Conservation (phyloP, 1,284 basidiomycete species). For the Austroboletus niveus region DNA sequence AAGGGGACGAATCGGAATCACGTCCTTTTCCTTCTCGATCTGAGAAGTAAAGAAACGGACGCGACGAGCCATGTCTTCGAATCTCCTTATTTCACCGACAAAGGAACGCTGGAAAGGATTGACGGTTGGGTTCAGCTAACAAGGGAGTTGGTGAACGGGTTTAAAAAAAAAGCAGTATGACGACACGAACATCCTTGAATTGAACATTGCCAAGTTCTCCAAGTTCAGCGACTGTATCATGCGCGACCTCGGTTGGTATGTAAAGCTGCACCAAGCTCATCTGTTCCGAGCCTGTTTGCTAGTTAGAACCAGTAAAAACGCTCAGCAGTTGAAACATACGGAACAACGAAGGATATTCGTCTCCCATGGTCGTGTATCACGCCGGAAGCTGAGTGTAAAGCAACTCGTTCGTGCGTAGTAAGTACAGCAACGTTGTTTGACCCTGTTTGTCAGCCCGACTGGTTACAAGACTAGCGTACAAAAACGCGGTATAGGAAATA, state of each 20-base stretch:
- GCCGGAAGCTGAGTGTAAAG: neutral
- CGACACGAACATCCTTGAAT: constrained; percentile 86
- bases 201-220: constrained; percentile 96
- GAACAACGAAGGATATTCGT: constrained; percentile 82
- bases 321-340: constrained; percentile 43
- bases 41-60: constrained; percentile 89
- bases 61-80: constrained; percentile 95
- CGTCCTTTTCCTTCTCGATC: constrained; percentile 83
- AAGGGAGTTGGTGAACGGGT: constrained; percentile 6
- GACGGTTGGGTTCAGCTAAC: constrained; percentile 88
- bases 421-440: constrained; percentile 15
- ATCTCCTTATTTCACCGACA: constrained; percentile 90
- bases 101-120: constrained; percentile 99
- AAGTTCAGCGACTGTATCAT: constrained; percentile 93
- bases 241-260: constrained; percentile 96
- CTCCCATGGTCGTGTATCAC: constrained; percentile 46
- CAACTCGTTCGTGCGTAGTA: neutral
- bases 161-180: neutral
- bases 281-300: constrained; percentile 76
- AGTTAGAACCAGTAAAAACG: constrained; percentile 5
- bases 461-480: neutral
- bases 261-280: constrained; percentile 99
- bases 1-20: constrained; percentile 78
- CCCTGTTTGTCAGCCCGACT: constrained; percentile 20
- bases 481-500: neutral